These are phyloP conservation scores for Lachnellula occidentalis DNA, from an alignment of 2,329 filamentous ascomycete species.

Conservation along the genomic window DNA sequence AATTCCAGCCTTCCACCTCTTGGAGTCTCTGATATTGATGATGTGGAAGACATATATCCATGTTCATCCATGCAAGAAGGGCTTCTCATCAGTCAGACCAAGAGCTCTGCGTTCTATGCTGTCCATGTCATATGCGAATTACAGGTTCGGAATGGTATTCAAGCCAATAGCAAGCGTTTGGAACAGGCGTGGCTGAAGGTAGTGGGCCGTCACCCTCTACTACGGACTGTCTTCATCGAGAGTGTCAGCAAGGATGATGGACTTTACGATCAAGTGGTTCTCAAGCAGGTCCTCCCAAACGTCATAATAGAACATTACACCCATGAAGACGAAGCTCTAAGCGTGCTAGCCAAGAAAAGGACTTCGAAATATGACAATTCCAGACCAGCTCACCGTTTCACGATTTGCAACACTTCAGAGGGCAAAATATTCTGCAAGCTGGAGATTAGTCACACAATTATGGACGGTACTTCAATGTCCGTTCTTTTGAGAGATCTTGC, in stretches of 20 bases:
- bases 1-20: neutral
- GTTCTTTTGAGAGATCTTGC: constrained; percentile 41
- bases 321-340: neutral
- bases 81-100: constrained; percentile 5
- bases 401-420: constrained; percentile 35
- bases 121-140: neutral
- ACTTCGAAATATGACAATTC: neutral
- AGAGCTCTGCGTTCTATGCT: neutral
- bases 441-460: constrained; percentile 12
- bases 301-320: neutral
- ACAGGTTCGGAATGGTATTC: neutral
- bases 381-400: constrained; percentile 40
- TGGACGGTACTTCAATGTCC: constrained; percentile 34
- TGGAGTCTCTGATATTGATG: neutral
- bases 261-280: constrained; percentile 12
- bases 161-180: neutral
- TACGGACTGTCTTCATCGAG: constrained; percentile 16
- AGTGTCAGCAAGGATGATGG: constrained; percentile 9
- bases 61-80: constrained; percentile 14
- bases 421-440: constrained; percentile 9
- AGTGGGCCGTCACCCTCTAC: constrained; percentile 5
- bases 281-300: constrained; percentile 1
- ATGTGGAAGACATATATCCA: constrained; percentile 13
- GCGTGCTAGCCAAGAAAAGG: neutral
- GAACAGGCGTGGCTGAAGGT: constrained; percentile 9